Base-by-base conservation (phyloP, 768 basidiomycete species). In the Cystofilobasidium ferigula region DNA sequence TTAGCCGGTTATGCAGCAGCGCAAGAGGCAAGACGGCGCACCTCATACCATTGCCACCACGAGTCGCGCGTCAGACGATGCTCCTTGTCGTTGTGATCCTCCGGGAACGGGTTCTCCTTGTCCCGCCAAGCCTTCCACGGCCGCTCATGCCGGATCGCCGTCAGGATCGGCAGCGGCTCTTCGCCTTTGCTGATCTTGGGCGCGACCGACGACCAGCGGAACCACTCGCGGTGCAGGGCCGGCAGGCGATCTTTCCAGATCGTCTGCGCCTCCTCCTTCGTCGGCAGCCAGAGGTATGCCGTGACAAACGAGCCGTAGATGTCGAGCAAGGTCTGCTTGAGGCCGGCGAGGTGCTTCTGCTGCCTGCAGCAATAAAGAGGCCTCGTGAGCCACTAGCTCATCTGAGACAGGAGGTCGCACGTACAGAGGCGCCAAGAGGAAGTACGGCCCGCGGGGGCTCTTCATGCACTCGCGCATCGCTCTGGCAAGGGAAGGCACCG, bases 31-130 rank as follows among this genome's bases (percentile, higher is more conserved):
- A 51, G 34, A 28, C 24, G 20, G 30, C 32, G n/a, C 14, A 62
- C 32, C 67, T 65, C 69, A 26, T 48, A 65, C 69, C 69, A 69
- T 34, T 69, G 69, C 63, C 63, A 69, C 69, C 69, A 69, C 32
- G 69, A 59, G 36, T 64, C 61, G 43, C 57, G 42, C 6, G 69
- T 54, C 13, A 58, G 38, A 32, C 64, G 63, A 22, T 69, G 69
- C 64, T 69, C 69, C 61, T 69, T 69, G 56, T 64, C 62, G 24
- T 61, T 62, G 57, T 69, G 69, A 28, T 69, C 51, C 30, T 69
- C 64, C 32, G 40, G 51, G 63, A 64, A 69, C 10, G 69, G 64
- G 32, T 43, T 43, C 14, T 64, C 62, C 40, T 69, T 69, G 48
- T 64, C 64, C 54, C 64, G 64, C 69, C 69, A 69, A 7, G 63